Evolutionary conservation across 2,329 filamentous ascomycete species (phyloP).

Genomic region (Monosporascus sp.): DNA sequence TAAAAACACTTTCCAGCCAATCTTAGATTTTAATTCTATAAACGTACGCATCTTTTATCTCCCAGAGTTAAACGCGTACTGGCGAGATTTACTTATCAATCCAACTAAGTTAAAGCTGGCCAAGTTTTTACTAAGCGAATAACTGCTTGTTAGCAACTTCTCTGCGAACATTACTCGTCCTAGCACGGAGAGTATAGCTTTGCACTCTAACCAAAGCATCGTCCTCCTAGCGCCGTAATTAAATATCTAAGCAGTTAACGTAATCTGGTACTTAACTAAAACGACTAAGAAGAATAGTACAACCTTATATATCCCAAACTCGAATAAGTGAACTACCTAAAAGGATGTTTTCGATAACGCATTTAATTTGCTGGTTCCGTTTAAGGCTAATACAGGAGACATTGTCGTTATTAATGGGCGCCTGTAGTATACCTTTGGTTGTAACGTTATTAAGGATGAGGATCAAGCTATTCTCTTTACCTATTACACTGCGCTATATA

Average conservation of each 20-base stretch:
- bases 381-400: constrained; percentile 26
- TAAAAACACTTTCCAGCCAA: constrained; percentile 17
- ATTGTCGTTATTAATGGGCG: constrained; percentile 28
- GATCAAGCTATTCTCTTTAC: constrained; percentile 28
- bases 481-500: constrained; percentile 25
- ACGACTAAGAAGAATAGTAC: constrained; percentile 25
- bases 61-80: constrained; percentile 24
- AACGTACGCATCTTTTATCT: constrained; percentile 29
- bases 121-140: constrained; percentile 21
- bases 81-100: constrained; percentile 14
- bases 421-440: constrained; percentile 29
- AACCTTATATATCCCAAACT: constrained; percentile 14
- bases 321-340: constrained; percentile 7
- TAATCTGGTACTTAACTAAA: constrained; percentile 29
- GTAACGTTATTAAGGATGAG: constrained; percentile 25
- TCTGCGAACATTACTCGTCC: constrained; percentile 30
- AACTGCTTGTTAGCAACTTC: constrained; percentile 29
- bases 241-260: constrained; percentile 13
- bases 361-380: constrained; percentile 21
- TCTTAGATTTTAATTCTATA: constrained; percentile 23
- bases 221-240: constrained; percentile 27
- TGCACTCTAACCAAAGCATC: constrained; percentile 29
- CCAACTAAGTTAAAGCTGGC: constrained; percentile 24
- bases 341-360: constrained; percentile 17
- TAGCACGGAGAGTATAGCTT: constrained; percentile 22